Evolutionary conservation across 2,329 filamentous ascomycete species (phyloP).

Genomic region (Venturia effusa): DNA sequence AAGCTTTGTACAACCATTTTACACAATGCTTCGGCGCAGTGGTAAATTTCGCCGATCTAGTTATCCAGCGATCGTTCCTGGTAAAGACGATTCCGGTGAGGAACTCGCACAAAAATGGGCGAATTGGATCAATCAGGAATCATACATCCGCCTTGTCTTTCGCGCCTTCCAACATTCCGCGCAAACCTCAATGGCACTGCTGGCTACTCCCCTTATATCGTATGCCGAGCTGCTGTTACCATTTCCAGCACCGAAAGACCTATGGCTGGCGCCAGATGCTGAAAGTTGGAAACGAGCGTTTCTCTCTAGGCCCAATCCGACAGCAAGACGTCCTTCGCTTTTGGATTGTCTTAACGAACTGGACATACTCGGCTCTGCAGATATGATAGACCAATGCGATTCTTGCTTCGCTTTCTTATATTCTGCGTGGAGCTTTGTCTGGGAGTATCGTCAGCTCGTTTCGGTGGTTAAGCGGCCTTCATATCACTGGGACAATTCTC

Average conservation of each 20-base stretch:
- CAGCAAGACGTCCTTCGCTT: slow-evolving; percentile 18
- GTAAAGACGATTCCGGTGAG: slow-evolving; percentile 44
- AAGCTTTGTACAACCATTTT: slow-evolving; percentile 43
- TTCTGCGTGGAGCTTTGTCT: slow-evolving; percentile 54
- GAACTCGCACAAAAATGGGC: slow-evolving; percentile 54
- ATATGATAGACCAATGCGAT: slow-evolving; percentile 45
- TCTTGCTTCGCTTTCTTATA: slow-evolving; percentile 52
- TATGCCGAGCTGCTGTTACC: slow-evolving; percentile 59
- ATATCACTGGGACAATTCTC: slow-evolving; percentile 27
- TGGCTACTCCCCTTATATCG: slow-evolving; percentile 54
- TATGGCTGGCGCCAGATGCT: slow-evolving; percentile 58
- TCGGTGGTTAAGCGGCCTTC: slow-evolving; percentile 41
- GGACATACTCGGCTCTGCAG: slow-evolving; percentile 38
- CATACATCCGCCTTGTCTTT: slow-evolving; percentile 57
- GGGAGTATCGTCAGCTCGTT: slow-evolving; percentile 54
- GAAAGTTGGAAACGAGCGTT: slow-evolving; percentile 54
- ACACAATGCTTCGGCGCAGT: slow-evolving; percentile 46
- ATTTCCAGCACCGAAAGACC: slow-evolving; percentile 47
- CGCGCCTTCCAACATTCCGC: slow-evolving; percentile 55
- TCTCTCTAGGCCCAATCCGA: slow-evolving; percentile 29
- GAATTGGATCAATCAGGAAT: slow-evolving; percentile 53
- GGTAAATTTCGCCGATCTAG: slow-evolving; percentile 47
- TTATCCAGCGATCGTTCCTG: slow-evolving; percentile 41
- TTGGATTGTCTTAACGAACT: slow-evolving; percentile 33
- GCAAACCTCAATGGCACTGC: slow-evolving; percentile 55